Base-by-base conservation (phyloP, 2,329 filamentous ascomycete species). In the Metarhizium rileyi region DNA sequence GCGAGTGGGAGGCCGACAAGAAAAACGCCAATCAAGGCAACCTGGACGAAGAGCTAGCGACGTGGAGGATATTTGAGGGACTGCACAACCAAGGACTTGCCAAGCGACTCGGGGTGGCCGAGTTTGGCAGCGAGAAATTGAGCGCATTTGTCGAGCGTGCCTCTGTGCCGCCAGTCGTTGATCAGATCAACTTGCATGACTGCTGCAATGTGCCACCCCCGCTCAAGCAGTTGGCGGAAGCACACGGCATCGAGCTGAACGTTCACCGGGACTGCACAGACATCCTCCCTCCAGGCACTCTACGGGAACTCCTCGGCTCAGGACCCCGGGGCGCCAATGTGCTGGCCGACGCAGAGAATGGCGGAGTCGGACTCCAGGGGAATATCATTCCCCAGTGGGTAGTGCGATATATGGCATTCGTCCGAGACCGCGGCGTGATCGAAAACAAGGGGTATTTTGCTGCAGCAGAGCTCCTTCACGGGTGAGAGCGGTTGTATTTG, bases 401-500 rank as follows among this genome's bases (percentile, higher is more conserved):
- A 26, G 85, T 91, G 57, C 95, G 97, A 65, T 98, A 98, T 65
- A 96, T 91, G 35, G 93, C 93, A 1, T 91, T 97, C 51, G 88
- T 97, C 38, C 86, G 87, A 66, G 86, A 97, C 64, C 77, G 93
- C 48, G 93, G 93, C 14, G 93, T 98, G 8, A 91, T 98, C 56
- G 93, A 98, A 74, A 95, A 93, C 64, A 98, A 97, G 73, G 93
- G 93, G 7, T 97, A 96, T 68, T 96, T 96, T 72, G 91, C 91
- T 1, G 81, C 83, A 20, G 91, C 90, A 3, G 84, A 89, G 62
- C 67, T 93, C 56, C 27, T 48, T 26, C 44, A 44, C 16, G 33
- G 4, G 7, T 55, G n/a, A 53, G 48, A 36, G 27, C 26, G 25
- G 2, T 22, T 16, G 44, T 6, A 14, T 14, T 33, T 33, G 10